Evolutionary conservation across 352 stramenopile genomes (phyloP), one percentile per base, ranked within the genome.

Genomic region (Pythium utonaiense): DNA sequence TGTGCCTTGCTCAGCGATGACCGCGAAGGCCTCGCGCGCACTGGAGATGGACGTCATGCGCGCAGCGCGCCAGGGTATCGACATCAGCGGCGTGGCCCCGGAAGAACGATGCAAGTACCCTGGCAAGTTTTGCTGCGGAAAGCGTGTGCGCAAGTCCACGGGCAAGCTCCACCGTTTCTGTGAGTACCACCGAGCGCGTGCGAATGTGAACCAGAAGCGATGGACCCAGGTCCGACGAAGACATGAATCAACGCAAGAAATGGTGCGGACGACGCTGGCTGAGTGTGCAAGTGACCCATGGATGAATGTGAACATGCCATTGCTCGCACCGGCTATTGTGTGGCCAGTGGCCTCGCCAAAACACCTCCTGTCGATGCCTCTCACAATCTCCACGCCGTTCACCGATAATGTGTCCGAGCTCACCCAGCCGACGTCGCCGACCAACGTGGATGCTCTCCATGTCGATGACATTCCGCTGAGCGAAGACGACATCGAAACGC

Each of bases 101-200:
- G 49, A 53, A 49, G 38, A 75, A 49, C 52, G 64, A 40, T 54
- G 51, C 49, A 61, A 57, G 40, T 65, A 65, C 51, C 58, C 58
- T 17, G 58, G 58, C 49, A 65, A 60, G 31, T 65, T 55, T 31
- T 65, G 58, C 51, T 52, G 51, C 49, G 17, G 55, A 8, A 30
- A 25, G 24, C 58, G 58, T 33, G 58, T 44, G 50, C 51, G 51
- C 14, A 65, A 65, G 41, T 44, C 58, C 38, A 65, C 36, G 14
- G 58, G 58, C 49, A 53, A 55, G 33, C 45, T 65, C 27, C 60
- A 67, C 36, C 52, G 53, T n/a, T 67, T 67, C 45, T 67, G 60
- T 21, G 52, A 67, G n/a, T 58, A 54, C 24, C 60, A 67, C 52
- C 60, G 60, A 30, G 24, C 34, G 16, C 34, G 41, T 10, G 60